phyloP scores from a whole-genome alignment of 139 green algal species.

The Chloropicon primus region DNA sequence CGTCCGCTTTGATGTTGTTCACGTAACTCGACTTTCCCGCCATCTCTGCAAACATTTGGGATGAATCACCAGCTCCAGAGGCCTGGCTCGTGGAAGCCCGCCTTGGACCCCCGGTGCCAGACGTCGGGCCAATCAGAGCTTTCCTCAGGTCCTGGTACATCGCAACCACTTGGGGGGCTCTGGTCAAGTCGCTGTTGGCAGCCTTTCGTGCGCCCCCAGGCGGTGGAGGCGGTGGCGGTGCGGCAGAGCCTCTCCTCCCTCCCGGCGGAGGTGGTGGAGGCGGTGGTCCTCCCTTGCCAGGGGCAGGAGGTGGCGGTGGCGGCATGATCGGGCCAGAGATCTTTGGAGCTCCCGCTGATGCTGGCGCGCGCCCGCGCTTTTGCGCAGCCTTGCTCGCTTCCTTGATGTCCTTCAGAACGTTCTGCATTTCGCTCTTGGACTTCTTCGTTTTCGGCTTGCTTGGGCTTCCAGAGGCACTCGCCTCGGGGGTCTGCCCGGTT shows the following conservation, averaged over 20 bases:
- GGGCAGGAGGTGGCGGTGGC: too few species aligned
- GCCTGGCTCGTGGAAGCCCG: not conserved
- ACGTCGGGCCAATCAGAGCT: not conserved
- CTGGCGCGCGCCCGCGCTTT: not conserved
- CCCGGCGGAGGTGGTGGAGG: not conserved
- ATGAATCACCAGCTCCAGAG: not conserved
- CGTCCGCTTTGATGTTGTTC: not conserved
- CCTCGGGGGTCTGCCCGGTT: not conserved
- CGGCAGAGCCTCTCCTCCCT: not conserved
- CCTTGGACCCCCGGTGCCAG: too few species aligned
- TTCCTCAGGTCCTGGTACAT: not conserved
- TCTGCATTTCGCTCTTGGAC: not conserved
- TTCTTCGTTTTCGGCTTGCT: not conserved
- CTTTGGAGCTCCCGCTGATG: not conserved
- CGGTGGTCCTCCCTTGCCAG: not conserved
- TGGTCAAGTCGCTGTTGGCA: not conserved
- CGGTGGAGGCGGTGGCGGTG: not conserved
- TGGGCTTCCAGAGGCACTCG: not conserved
- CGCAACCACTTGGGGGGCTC: not conserved
- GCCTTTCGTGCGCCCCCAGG: too few species aligned
- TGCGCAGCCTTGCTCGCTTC: not conserved
- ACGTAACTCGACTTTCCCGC: not conserved
- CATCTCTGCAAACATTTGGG: not conserved
- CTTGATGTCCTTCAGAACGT: not conserved
- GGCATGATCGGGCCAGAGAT: not conserved